Evolutionary conservation across 1,284 basidiomycete genomes (phyloP).

Genomic region (Cutaneotrichosporon cutaneum): DNA sequence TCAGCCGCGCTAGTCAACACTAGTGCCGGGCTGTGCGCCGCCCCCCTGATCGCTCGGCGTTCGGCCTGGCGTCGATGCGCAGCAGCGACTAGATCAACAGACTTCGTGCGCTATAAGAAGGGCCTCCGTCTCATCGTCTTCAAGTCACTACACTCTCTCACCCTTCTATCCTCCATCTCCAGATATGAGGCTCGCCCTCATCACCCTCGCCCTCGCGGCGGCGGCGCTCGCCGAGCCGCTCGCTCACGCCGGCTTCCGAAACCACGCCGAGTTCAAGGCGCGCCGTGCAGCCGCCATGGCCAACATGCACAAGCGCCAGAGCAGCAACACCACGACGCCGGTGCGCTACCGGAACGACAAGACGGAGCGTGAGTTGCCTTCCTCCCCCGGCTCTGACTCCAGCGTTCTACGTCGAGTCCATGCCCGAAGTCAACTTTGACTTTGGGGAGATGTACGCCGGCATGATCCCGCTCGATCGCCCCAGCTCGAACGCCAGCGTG

Average conservation of each 20-base stretch:
- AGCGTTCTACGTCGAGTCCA: conserved; percentile 26
- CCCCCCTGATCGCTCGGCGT: too few relatives aligned
- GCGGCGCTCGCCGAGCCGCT: neutral
- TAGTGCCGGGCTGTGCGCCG: too few relatives aligned
- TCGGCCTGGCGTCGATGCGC: too few relatives aligned
- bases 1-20: too few relatives aligned
- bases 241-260: neutral
- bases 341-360: conserved; percentile 8
- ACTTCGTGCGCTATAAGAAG: too few relatives aligned
- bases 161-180: too few relatives aligned
- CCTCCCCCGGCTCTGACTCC: neutral
- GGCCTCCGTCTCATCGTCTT: too few relatives aligned
- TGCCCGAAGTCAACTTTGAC: conserved; percentile 30
- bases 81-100: too few relatives aligned
- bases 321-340: neutral
- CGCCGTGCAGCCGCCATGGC: neutral
- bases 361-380: conserved; percentile 11
- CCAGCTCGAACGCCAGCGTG: neutral
- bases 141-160: too few relatives aligned
- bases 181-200: too few relatives aligned
- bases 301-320: neutral
- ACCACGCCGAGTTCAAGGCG: neutral
- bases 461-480: conserved; percentile 24
- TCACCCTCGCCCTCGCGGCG: too few relatives aligned
- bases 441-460: conserved; percentile 34